phyloP scores from a whole-genome alignment of 192 early-diverging fungal species.

The Obelidium mucronatum region DNA sequence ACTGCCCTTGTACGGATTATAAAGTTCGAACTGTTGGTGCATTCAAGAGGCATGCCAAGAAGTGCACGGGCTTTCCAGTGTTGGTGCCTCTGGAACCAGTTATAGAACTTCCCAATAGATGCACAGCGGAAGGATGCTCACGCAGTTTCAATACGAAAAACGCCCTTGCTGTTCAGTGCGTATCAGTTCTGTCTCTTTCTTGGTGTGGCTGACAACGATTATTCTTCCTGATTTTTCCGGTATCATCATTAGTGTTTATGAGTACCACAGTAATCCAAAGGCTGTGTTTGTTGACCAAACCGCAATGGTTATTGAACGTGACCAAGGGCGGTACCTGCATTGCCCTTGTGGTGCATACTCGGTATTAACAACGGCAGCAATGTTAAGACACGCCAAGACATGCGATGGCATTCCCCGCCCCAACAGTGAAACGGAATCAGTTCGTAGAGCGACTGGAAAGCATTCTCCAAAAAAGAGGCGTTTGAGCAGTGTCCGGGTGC shows the following conservation, averaged over 20 bases:
- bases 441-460: too few species aligned
- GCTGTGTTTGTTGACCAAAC: neutral
- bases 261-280: constrained; percentile 10
- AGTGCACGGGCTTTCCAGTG: neutral
- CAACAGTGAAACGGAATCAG: too few species aligned
- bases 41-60: constrained; percentile 7
- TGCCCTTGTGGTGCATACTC: constrained; percentile 13
- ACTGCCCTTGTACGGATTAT: neutral
- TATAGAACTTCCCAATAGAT: neutral
- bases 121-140: neutral
- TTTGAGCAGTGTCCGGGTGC: too few species aligned
- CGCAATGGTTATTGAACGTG: constrained; percentile 5
- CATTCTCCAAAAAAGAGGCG: too few species aligned
- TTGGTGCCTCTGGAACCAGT: neutral
- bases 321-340: neutral
- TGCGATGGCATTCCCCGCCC: constrained; percentile 4
- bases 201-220: too few species aligned
- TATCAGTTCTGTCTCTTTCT: too few species aligned
- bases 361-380: constrained; percentile 10
- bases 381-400: neutral
- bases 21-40: constrained; percentile 5
- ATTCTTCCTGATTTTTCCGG: too few species aligned
- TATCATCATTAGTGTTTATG: too few species aligned
- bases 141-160: neutral
- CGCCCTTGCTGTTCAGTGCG: constrained; percentile 9